phyloP scores from a whole-genome alignment of 306 rosid genomes.

The Hippophae rhamnoides region DNA sequence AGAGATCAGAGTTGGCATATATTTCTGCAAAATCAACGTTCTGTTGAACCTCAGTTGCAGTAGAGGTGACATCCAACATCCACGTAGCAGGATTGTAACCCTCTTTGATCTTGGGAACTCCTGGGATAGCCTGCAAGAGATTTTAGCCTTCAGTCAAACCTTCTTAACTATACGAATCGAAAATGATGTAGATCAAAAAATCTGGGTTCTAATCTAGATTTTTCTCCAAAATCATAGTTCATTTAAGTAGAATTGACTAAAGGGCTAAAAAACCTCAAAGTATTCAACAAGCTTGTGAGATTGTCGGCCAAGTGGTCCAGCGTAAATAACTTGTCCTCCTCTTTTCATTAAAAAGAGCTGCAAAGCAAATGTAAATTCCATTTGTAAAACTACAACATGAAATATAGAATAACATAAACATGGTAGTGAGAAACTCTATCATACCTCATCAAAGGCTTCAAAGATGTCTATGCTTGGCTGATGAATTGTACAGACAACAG shows the following conservation, averaged over 20 bases:
- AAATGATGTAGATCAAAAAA: background rate
- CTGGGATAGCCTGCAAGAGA: slow-evolving; percentile 12
- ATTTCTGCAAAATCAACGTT: slow-evolving; percentile 19
- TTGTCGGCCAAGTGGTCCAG: slow-evolving; percentile 25
- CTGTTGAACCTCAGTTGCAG: slow-evolving; percentile 15
- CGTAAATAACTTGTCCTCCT: slow-evolving; percentile 33
- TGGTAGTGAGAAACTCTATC: background rate
- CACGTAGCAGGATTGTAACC: slow-evolving; percentile 31
- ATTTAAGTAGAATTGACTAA: background rate
- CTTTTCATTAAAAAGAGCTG: slow-evolving; percentile 36
- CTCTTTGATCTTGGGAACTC: slow-evolving; percentile 18
- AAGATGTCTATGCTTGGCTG: slow-evolving; percentile 42
- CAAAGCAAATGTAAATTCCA: background rate
- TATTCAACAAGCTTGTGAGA: slow-evolving; percentile 27
- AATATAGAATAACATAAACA: background rate
- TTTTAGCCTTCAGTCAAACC: background rate
- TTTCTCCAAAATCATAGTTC: background rate
- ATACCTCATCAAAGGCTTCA: slow-evolving; percentile 42
- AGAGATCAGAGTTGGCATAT: background rate
- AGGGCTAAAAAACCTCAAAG: slow-evolving; percentile 23
- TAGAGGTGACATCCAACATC: slow-evolving; percentile 22
- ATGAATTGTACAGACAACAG: slow-evolving; percentile 42
- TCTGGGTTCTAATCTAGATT: background rate
- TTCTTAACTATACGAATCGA: background rate
- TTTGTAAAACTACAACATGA: background rate